These are phyloP conservation scores for Cladosporium sp. DNA, from an alignment of 2,329 filamentous ascomycete genomes.

Conservation along the genomic window DNA sequence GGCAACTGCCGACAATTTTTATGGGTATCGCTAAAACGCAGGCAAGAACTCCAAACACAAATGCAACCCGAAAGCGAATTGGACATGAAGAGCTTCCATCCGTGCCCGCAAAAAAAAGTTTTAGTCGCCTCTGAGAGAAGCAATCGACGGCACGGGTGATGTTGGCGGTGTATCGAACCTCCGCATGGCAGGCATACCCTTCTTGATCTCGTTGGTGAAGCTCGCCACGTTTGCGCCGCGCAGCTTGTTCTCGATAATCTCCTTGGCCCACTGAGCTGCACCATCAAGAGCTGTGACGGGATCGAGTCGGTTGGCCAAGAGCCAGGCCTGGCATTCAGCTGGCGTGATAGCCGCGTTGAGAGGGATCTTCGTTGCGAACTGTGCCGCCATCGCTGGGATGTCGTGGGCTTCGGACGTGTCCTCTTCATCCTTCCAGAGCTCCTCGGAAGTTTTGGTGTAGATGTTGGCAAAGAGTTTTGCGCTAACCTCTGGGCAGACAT, in stretches of 20 bases:
- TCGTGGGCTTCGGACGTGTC: not conserved
- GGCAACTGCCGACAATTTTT: not conserved
- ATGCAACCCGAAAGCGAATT: not conserved
- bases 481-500: slow-evolving; percentile 41
- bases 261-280: slow-evolving; percentile 42
- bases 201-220: slow-evolving; percentile 8
- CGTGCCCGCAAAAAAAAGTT: not conserved
- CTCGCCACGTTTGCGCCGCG: slow-evolving; percentile 4
- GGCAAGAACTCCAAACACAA: not conserved
- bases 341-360: slow-evolving; percentile 42
- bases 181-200: not conserved
- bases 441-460: slow-evolving; percentile 17
- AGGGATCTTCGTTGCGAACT: slow-evolving; percentile 4
- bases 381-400: slow-evolving; percentile 1
- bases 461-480: slow-evolving; percentile 42
- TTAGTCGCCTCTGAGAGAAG: not conserved
- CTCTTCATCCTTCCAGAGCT: not conserved
- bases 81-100: not conserved
- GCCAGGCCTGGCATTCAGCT: slow-evolving; percentile 53
- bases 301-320: slow-evolving; percentile 49
- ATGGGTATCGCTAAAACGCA: not conserved
- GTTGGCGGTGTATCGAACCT: not conserved
- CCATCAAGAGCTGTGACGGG: slow-evolving; percentile 45
- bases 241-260: slow-evolving; percentile 27
- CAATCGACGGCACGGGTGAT: not conserved